Percentiles rank a stretch among this genome's conserved stretches.
Conservation (phyloP, 495 filamentous ascomycete genomes). For the Venustampulla echinocandica region DNA sequence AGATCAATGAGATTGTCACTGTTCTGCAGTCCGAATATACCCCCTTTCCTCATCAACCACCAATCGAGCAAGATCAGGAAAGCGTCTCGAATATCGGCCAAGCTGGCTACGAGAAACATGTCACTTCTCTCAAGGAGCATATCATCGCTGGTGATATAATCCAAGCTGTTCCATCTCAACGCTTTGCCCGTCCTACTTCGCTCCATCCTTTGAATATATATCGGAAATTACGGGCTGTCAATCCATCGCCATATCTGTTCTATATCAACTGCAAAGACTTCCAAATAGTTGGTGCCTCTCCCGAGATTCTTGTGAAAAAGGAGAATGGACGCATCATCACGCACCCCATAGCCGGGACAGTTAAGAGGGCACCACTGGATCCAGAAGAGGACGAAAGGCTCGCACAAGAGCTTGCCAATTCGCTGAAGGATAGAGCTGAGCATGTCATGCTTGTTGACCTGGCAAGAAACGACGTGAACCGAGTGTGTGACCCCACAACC, state of each 20-base stretch:
- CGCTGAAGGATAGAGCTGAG: conserved; percentile 90
- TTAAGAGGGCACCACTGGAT: conserved; percentile 67
- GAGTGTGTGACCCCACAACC: conserved; percentile 83
- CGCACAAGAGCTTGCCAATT: conserved; percentile 66
- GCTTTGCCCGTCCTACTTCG: conserved; percentile 77
- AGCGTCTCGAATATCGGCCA: conserved; percentile 93
- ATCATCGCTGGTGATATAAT: conserved; percentile 91
- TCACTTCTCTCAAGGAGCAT: conserved; percentile 72
- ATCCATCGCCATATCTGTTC: conserved; percentile 95
- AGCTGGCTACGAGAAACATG: conserved; percentile 79
- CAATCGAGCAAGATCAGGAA: conserved; percentile 61
- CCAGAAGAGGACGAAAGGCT: conserved; percentile 71
- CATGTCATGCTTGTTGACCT: conserved; percentile 99
- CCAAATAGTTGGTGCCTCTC: conserved; percentile 89
- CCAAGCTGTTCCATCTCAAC: conserved; percentile 91
- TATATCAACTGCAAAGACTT: conserved; percentile 86
- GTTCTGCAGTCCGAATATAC: conserved; percentile 62
- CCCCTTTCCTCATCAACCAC: conserved; percentile 66
- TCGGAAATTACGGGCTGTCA: conserved; percentile 87
- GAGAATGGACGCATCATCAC: conserved; percentile 86
- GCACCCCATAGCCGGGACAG: conserved; percentile 93
- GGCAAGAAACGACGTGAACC: conserved; percentile 92
- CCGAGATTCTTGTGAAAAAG: conserved; percentile 86
- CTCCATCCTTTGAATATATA: conserved; percentile 98
- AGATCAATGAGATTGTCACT: conserved; percentile 56